These are phyloP conservation scores for Cryphonectria nitschkei DNA, from an alignment of 2,329 filamentous ascomycete genomes.

Conservation along the genomic window DNA sequence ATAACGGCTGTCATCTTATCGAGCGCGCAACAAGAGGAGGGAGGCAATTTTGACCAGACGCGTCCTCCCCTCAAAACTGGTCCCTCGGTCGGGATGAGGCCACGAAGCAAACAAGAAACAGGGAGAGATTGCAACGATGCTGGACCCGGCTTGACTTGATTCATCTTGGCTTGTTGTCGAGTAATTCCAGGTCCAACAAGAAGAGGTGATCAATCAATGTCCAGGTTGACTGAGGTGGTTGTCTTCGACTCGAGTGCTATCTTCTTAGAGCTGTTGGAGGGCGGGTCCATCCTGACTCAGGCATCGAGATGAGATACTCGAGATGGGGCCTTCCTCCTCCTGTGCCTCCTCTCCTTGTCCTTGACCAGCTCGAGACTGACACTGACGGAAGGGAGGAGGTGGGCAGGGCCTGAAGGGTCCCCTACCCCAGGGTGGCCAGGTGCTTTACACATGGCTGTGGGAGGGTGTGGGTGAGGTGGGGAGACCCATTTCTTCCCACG, in stretches of 20 bases:
- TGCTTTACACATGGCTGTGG: conserved; percentile 2
- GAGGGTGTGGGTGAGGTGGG: not conserved
- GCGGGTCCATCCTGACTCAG: not conserved
- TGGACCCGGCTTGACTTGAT: not conserved
- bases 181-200: not conserved
- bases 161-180: not conserved
- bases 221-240: not conserved
- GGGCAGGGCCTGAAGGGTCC: not conserved
- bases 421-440: not conserved
- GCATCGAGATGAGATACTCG: not conserved
- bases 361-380: not conserved
- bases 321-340: not conserved
- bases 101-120: not conserved
- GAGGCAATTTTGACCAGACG: not conserved
- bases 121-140: not conserved
- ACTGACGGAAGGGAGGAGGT: not conserved
- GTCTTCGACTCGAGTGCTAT: not conserved
- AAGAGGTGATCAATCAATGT: not conserved
- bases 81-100: conserved; percentile 5
- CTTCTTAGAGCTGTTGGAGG: not conserved
- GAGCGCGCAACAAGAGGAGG: not conserved
- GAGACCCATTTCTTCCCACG: not conserved
- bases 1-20: conserved; percentile 1
- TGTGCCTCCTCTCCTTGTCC: too few relatives aligned
- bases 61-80: not conserved